Base-by-base conservation (phyloP, 441 rosid species). In the California macrophylla region DNA sequence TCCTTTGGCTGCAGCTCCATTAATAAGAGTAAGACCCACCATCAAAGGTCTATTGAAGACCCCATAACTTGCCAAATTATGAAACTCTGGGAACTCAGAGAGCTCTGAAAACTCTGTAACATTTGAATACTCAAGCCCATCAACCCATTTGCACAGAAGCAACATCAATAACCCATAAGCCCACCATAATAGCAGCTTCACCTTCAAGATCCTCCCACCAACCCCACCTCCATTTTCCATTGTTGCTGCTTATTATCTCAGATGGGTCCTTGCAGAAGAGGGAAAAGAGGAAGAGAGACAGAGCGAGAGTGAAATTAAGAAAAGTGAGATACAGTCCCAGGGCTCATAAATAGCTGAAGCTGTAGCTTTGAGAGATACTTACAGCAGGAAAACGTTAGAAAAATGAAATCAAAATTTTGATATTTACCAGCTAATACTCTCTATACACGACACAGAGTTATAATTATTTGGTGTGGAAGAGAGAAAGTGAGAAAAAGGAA, bases 1-100 rank as follows among this genome's bases (percentile, higher is more conserved):
- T 79, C 83, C 89, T 78, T 85, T 81, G 69, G 85, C 72, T 30
- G 66, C 85, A 77, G 85, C 86, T 75, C 81, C 80, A 7, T 83
- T 66, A 66, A 85, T 82, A 66, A 81, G 75, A 54, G 83, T 83
- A 21, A 83, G 83, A 77, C 80, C 81, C 71, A 83, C 84, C 86
- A 75, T 72, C 40, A 74, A 66, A 29, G 76, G 77, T 28, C 68
- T 54, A 56, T 58, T 64, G 15, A 32, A 23, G 28, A 28, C 1
- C 63, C 78, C 80, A 73, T 81, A 80, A 34, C 60, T 47, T 21
- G 29, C 47, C 66, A 66, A 74, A 32, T 66, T 64, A 58, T 72
- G 42, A 26, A 58, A 58, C 30, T 58, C 64, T 58, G 64, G 64
- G 64, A 58, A 58, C 63, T 58, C 60, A 0, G 60, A 52, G 60